Conservation (phyloP, 2,329 filamentous ascomycete genomes). For the Nemania sp. region DNA sequence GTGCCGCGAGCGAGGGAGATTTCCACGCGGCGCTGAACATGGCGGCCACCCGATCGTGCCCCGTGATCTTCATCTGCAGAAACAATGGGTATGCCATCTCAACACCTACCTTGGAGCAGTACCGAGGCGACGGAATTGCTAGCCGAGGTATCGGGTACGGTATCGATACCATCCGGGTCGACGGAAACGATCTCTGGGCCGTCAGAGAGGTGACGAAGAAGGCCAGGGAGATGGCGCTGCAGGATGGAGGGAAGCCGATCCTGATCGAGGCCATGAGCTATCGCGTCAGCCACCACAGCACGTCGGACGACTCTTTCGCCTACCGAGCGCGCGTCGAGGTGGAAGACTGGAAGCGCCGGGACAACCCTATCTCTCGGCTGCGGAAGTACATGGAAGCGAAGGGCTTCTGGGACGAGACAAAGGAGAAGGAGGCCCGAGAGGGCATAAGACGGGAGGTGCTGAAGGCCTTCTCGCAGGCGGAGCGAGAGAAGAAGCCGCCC, state of each 20-base stretch:
- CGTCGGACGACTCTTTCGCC: slow-evolving; percentile 94
- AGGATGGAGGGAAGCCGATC: slow-evolving; percentile 79
- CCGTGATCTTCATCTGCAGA: slow-evolving; percentile 85
- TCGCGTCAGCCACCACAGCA: slow-evolving; percentile 96
- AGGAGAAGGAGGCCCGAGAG: slow-evolving; percentile 74
- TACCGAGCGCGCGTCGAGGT: slow-evolving; percentile 94
- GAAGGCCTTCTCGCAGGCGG: slow-evolving; percentile 81
- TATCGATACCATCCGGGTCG: slow-evolving; percentile 90
- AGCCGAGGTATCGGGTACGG: slow-evolving; percentile 86
- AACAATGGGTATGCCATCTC: slow-evolving; percentile 94
- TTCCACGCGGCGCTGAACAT: slow-evolving; percentile 93
- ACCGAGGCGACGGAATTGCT: slow-evolving; percentile 88
- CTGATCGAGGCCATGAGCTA: slow-evolving; percentile 97
- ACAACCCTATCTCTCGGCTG: slow-evolving; percentile 84
- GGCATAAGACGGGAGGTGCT: slow-evolving; percentile 74
- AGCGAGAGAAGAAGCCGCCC: slow-evolving; percentile 78
- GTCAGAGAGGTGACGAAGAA: slow-evolving; percentile 78
- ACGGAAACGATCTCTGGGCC: slow-evolving; percentile 94
- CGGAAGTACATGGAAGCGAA: slow-evolving; percentile 89
- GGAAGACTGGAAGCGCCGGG: slow-evolving; percentile 89
- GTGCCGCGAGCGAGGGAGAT: slow-evolving; percentile 87
- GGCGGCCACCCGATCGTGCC: slow-evolving; percentile 84
- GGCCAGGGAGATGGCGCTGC: slow-evolving; percentile 77
- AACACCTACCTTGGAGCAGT: slow-evolving; percentile 87
- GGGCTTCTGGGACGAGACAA: slow-evolving; percentile 81